These are phyloP conservation scores for Ophiostoma pallidulum DNA, from an alignment of 2,329 filamentous ascomycete species.

Conservation along the genomic window DNA sequence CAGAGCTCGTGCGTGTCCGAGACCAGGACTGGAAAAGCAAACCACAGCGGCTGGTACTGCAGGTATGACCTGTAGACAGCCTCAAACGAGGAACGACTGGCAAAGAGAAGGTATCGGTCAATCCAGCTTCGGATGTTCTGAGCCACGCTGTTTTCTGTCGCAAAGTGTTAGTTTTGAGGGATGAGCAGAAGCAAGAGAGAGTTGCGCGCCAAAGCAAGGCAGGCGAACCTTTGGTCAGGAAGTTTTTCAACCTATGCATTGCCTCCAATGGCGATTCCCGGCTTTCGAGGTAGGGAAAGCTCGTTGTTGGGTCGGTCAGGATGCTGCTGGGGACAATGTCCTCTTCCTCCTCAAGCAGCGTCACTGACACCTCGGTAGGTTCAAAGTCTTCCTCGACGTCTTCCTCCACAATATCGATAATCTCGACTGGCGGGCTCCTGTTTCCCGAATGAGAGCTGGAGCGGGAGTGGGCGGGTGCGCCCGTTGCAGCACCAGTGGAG, in stretches of 20 bases:
- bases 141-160: neutral
- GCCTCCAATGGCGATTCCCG: conserved; percentile 22
- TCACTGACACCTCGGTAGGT: conserved; percentile 16
- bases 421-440: conserved; percentile 36
- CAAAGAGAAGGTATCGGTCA: conserved; percentile 35
- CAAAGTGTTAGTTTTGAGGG: conserved; percentile 21
- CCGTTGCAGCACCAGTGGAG: neutral
- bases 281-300: conserved; percentile 36
- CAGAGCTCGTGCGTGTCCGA: conserved; percentile 19
- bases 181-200: too few species aligned
- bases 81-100: conserved; percentile 25
- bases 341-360: conserved; percentile 16
- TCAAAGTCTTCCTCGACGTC: conserved; percentile 23
- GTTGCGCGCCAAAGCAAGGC: conserved; percentile 20
- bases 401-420: conserved; percentile 31
- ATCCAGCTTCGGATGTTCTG: conserved; percentile 41
- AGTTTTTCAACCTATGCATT: conserved; percentile 20
- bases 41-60: conserved; percentile 42
- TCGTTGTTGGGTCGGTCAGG: conserved; percentile 32
- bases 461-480: conserved; percentile 3
- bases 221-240: too few species aligned
- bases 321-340: conserved; percentile 14
- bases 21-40: conserved; percentile 40
- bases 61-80: conserved; percentile 34
- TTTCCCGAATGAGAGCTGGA: conserved; percentile 30